These are phyloP conservation scores for Pyracantha coccinea DNA, from an alignment of 331 rosid species.

Conservation along the genomic window DNA sequence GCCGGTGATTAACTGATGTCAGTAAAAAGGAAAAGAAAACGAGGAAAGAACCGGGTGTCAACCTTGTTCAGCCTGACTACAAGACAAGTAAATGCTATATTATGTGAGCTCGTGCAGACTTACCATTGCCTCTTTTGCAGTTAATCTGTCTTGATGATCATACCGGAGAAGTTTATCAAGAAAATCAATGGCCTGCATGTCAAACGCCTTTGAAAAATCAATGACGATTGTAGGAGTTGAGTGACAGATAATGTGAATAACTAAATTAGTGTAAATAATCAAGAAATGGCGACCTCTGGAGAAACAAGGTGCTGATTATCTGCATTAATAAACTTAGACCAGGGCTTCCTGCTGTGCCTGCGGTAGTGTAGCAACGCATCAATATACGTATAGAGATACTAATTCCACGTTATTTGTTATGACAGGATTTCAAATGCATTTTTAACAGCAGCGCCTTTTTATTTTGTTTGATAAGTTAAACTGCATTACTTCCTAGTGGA, in stretches of 20 bases:
- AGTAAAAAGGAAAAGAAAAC: background rate
- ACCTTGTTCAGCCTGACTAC: background rate
- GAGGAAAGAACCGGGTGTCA: background rate
- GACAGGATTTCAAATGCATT: background rate
- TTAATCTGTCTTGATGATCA: conserved; percentile 93
- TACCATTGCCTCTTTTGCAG: conserved; percentile 99
- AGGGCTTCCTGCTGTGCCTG: conserved; percentile 97
- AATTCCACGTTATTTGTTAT: background rate
- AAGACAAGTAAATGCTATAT: background rate
- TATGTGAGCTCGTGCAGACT: background rate
- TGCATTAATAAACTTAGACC: conserved; percentile 87
- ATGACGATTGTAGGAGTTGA: background rate
- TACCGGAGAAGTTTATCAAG: conserved; percentile 91
- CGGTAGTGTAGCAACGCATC: conserved; percentile 15
- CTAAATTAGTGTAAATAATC: background rate
- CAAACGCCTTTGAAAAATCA: conserved; percentile 1
- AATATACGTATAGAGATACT: background rate
- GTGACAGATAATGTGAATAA: background rate
- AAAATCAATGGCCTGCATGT: conserved; percentile 88
- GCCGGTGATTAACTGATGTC: background rate
- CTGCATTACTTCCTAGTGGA: conserved; percentile 4
- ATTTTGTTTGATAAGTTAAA: background rate
- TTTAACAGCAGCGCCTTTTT: background rate
- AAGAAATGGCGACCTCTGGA: conserved; percentile 55
- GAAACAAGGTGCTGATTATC: conserved; percentile 97